Evolutionary conservation across 2,329 filamentous ascomycete species (phyloP), one percentile per base, ranked within the genome.

Genomic region (Penicillium brasilianum): DNA sequence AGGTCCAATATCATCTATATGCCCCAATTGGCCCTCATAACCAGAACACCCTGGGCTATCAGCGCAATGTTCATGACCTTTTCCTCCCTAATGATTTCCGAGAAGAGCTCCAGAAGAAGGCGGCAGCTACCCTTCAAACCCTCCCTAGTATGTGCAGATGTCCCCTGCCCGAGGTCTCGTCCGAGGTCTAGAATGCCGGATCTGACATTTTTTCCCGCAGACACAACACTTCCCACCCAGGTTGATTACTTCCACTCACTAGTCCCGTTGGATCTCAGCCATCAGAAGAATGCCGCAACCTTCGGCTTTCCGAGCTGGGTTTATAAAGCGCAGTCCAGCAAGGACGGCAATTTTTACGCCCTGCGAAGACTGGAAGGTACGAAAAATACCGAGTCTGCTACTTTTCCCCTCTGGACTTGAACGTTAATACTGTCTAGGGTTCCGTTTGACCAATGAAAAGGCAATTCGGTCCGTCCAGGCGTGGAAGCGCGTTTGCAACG

Each of bases 231-330:
- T 8, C 92, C 92, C 6, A 84, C 87, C 61, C 82, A 83, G 36
- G 85, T 98, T 57, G 92, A 96, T 71, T 89, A 93, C 70, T 98
- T 95, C 74, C 93, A 98, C 76, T 96, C 93, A 4, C 84, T 99
- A 11, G 93, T 97, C 9, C 92, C 94, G 4, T 81, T 99, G 46
- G 93, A 98, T 76, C 91, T 89, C 9, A 90, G 85, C 53, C 88
- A 92, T 62, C 87, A 93, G 66, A 93, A 92, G 75, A 92, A 89
- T 67, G 86, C 88, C 4, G 85, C 87, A 13, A 87, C 90, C 16
- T 97, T 97, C 77, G 92, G 93, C 30, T 96, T 92, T 71, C 87
- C 90, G 6, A 97, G 90, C 69, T 98, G 93, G 92, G 87, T 97
- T 0, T 99, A 97, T 81, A 98, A 98, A 80, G 94, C 93, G 9